These are phyloP conservation scores for Globisporangium ultimum DNA, from an alignment of 352 stramenopile species.

Conservation along the genomic window DNA sequence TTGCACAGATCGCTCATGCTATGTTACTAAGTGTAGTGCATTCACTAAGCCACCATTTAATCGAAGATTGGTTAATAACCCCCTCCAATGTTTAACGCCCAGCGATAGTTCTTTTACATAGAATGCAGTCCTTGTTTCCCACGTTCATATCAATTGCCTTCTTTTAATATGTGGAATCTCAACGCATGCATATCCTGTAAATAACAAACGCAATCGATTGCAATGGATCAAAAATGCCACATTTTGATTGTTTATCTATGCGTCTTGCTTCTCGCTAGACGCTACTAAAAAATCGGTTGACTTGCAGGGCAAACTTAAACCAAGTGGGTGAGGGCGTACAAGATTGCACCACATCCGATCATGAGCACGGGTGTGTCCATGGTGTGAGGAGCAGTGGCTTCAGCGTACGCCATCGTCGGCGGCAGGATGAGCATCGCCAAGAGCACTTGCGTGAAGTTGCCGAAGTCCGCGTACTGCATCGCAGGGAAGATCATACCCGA, in stretches of 20 bases:
- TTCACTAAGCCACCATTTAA: too few relatives aligned
- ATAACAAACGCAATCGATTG: neutral
- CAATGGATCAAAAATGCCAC: neutral
- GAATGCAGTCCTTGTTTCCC: too few relatives aligned
- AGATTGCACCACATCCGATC: slow-evolving; percentile 66
- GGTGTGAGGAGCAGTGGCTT: slow-evolving; percentile 78
- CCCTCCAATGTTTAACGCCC: too few relatives aligned
- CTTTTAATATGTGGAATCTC: too few relatives aligned
- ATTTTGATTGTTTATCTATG: neutral
- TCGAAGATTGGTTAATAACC: too few relatives aligned
- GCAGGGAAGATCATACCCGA: slow-evolving; percentile 66
- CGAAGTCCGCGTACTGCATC: slow-evolving; percentile 65
- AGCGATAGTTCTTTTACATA: too few relatives aligned
- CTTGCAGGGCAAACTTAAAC: slow-evolving; percentile 4
- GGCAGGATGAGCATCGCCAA: slow-evolving; percentile 75
- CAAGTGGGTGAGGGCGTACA: slow-evolving; percentile 58
- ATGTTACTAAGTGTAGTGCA: too few relatives aligned
- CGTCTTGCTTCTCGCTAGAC: neutral
- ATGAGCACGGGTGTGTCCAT: slow-evolving; percentile 86
- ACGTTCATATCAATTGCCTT: too few relatives aligned
- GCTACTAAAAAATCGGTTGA: neutral
- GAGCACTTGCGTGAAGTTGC: slow-evolving; percentile 74
- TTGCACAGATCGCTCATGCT: too few relatives aligned
- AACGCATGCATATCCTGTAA: too few relatives aligned
- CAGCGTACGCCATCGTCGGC: slow-evolving; percentile 80